Percentiles rank a stretch among this genome's conserved stretches.
Evolutionary conservation across 257 asterid genomes (phyloP).

Genomic region (Gentiana macrophylla): DNA sequence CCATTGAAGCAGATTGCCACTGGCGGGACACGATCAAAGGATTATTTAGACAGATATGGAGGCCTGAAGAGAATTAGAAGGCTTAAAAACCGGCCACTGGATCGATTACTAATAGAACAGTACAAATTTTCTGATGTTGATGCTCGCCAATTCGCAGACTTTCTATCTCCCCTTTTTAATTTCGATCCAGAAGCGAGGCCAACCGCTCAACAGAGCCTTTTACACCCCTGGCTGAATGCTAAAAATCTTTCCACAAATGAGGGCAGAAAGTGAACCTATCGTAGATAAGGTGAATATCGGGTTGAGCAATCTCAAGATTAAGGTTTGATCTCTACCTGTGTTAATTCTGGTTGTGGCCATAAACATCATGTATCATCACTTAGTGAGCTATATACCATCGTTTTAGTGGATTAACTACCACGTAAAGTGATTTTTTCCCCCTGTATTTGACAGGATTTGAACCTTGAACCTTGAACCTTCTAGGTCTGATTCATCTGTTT

Average conservation of each 20-base stretch:
- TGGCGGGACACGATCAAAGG: slow-evolving; percentile 70
- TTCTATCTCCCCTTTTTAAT: slow-evolving; percentile 75
- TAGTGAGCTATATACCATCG: no score
- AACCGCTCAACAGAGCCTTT: slow-evolving; percentile 75
- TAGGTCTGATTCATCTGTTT: slow-evolving; percentile 23
- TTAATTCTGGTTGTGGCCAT: not conserved
- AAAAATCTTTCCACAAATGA: slow-evolving; percentile 19
- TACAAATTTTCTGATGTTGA: slow-evolving; percentile 45
- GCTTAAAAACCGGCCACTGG: slow-evolving; percentile 58
- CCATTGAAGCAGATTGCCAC: slow-evolving; percentile 48
- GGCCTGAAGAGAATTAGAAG: slow-evolving; percentile 93
- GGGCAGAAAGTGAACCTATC: slow-evolving; percentile 33
- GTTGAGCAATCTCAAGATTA: slow-evolving; percentile 48
- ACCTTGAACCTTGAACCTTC: slow-evolving; percentile 15
- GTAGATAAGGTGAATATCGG: slow-evolving; percentile 40
- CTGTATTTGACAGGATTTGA: slow-evolving; percentile 20
- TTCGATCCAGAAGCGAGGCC: slow-evolving; percentile 95
- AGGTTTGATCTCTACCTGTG: slow-evolving; percentile 23
- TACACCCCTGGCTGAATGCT: slow-evolving; percentile 72
- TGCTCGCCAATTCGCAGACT: slow-evolving; percentile 59
- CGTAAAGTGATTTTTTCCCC: slow-evolving; percentile 7
- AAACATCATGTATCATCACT: not conserved
- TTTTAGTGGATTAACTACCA: no score
- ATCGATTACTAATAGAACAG: slow-evolving; percentile 66
- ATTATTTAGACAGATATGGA: slow-evolving; percentile 85